Base-by-base conservation (phyloP, 495 filamentous ascomycete species). In the Niebla homalea region DNA sequence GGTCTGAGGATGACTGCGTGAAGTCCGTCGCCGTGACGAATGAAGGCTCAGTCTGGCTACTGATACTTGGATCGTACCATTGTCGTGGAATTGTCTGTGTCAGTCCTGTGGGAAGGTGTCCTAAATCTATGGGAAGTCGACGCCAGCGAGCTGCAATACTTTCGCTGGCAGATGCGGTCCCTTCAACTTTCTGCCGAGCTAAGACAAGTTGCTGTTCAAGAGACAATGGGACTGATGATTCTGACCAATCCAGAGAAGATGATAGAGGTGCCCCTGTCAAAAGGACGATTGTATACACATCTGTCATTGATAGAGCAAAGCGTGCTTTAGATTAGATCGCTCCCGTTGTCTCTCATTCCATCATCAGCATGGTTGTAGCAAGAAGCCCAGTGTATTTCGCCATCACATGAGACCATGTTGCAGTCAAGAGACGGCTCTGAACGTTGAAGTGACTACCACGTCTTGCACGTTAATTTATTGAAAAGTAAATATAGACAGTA, bases 111-210 rank as follows among this genome's bases (percentile, higher is more conserved):
- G 53, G 56, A n/a, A 58, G 21, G 52, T 61, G 56, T 2, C 37
- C 7, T n/a, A 26, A 37, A 8, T 51, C 21, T 5, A 61, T 23
- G 2, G 53, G 55, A 25, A 61, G 26, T 35, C 38, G 43, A 22
- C 58, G 52, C 58, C 58, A 61, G 48, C 36, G 20, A 32, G 56
- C 76, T 79, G 23, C 83, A 83, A 6, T 52, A 67, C 42, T 72
- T 11, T 40, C 50, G 44, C 16, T 8, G 14, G 45, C 86, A 15
- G 81, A 83, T 63, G 62, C 89, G 35, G 67, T 72, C 3, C 58
- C 23, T 5, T 18, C 16, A 26, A 23, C 20, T 4, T 22, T 10
- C 14, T 4, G 21, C 12, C 5, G 12, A 35, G 3, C 29, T 12
- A 23, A 36, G 14, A 29, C 11, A n/a, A 50, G 46, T 7, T 47